These are phyloP conservation scores for Penicillium riverlandense DNA, from an alignment of 495 filamentous ascomycete species.

Conservation along the genomic window DNA sequence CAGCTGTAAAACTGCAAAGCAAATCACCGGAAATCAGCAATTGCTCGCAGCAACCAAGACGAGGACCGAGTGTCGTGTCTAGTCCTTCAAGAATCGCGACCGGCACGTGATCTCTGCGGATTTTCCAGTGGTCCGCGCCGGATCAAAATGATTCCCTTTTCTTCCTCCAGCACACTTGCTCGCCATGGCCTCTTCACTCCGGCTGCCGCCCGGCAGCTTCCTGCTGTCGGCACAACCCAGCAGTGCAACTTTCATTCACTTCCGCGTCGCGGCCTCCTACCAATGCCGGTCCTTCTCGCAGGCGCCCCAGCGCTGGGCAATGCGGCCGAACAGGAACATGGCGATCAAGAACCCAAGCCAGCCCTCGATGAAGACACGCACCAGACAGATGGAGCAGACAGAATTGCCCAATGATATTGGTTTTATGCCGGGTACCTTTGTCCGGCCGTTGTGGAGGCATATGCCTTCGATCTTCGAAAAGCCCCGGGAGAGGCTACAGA, in stretches of 20 bases:
- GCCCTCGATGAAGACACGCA: slow-evolving; percentile 32
- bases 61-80: no score
- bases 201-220: slow-evolving; percentile 16
- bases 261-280: slow-evolving; percentile 6
- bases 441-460: slow-evolving; percentile 50
- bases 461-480: slow-evolving; percentile 47
- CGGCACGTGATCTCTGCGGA: slow-evolving; percentile 21
- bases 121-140: slow-evolving; percentile 13
- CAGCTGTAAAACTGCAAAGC: no score
- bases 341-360: slow-evolving; percentile 4
- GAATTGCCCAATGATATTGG: slow-evolving; percentile 46
- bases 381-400: slow-evolving; percentile 13
- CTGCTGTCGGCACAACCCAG: slow-evolving; percentile 8
- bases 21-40: no score
- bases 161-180: slow-evolving; percentile 1
- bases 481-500: slow-evolving; percentile 32
- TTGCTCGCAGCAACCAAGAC: no score
- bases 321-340: no score
- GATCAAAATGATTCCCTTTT: slow-evolving; percentile 3
- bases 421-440: slow-evolving; percentile 49
- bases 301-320: slow-evolving; percentile 18
- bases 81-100: neutral
- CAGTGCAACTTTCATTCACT: slow-evolving; percentile 7
- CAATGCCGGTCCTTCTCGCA: slow-evolving; percentile 35
- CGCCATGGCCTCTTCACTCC: slow-evolving; percentile 32